A percentile compares a stretch with the other conserved stretches of the same genome.
phyloP scores from a whole-genome alignment of 768 basidiomycete genomes.

The Artomyces pyxidatus region DNA sequence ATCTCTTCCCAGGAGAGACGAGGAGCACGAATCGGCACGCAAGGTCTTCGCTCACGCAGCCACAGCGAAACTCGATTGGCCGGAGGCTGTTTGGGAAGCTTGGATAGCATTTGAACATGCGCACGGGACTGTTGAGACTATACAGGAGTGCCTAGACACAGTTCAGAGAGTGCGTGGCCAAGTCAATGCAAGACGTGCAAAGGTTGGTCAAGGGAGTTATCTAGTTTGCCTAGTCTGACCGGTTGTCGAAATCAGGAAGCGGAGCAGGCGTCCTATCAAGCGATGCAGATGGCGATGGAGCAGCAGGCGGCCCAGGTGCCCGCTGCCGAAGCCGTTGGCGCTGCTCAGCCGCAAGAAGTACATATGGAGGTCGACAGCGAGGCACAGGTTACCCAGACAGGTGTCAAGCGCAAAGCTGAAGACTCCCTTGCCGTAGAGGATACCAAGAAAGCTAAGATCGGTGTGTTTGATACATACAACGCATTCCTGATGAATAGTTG shows the following conservation, averaged over 20 bases:
- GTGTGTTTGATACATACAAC: no score
- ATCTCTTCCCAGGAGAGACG: constrained; percentile 35
- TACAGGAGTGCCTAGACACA: constrained; percentile 55
- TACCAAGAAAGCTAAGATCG: constrained; percentile 55
- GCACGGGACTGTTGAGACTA: constrained; percentile 61
- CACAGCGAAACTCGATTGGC: constrained; percentile 82
- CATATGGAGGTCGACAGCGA: constrained; percentile 37
- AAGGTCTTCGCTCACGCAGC: constrained; percentile 58
- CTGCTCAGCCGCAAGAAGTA: constrained; percentile 11
- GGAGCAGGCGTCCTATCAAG: constrained; percentile 46
- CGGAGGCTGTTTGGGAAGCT: constrained; percentile 88
- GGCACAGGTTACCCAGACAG: constrained; percentile 29
- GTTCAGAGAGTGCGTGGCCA: constrained; percentile 58
- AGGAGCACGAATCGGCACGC: constrained; percentile 52
- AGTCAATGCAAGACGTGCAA: constrained; percentile 53
- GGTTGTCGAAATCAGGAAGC: constrained; percentile 38
- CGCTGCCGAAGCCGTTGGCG: constrained; percentile 21
- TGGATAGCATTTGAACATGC: constrained; percentile 85
- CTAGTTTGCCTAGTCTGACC: neutral
- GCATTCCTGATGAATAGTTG: no score
- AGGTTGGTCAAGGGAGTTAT: constrained; percentile 32
- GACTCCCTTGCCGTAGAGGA: constrained; percentile 32
- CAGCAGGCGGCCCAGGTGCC: constrained; percentile 29
- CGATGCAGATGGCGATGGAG: constrained; percentile 37
- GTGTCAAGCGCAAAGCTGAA: constrained; percentile 59